Conservation (phyloP, 345 rosid genomes). For the Toxicodendron radicans region DNA sequence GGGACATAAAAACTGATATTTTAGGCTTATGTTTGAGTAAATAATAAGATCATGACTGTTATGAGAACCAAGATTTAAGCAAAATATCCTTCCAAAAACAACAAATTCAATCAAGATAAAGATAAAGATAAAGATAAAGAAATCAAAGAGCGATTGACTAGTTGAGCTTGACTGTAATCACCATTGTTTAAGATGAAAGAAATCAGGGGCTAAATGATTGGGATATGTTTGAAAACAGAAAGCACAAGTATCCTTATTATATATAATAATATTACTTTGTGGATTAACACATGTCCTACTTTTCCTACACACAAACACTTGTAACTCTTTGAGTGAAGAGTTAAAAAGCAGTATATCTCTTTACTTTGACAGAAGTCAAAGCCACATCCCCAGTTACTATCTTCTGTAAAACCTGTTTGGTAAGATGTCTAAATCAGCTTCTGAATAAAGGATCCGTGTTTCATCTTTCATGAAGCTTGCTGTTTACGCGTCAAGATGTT, state of each 20-base stretch:
- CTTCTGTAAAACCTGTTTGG: background rate
- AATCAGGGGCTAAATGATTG: background rate
- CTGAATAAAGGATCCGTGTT: background rate
- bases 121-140: background rate
- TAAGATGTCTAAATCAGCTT: conserved; percentile 12
- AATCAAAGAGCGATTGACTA: too few species aligned
- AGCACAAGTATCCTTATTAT: background rate
- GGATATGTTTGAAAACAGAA: background rate
- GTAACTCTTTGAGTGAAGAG: conserved; percentile 5
- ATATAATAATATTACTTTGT: background rate
- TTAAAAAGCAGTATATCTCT: background rate
- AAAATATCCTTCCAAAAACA: background rate
- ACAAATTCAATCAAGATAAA: background rate
- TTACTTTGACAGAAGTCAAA: background rate
- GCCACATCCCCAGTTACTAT: background rate
- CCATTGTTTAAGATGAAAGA: background rate
- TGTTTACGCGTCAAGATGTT: conserved; percentile 7
- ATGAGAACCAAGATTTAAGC: background rate
- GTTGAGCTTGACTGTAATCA: background rate
- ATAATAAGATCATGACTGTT: background rate
- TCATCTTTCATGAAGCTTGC: background rate
- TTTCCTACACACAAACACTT: background rate
- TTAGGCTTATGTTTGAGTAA: too few species aligned
- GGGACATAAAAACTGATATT: too few species aligned
- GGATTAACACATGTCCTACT: background rate